Base-by-base conservation (phyloP, 225 moss, liverwort and hornwort species). In the Sphagnum contortum region DNA sequence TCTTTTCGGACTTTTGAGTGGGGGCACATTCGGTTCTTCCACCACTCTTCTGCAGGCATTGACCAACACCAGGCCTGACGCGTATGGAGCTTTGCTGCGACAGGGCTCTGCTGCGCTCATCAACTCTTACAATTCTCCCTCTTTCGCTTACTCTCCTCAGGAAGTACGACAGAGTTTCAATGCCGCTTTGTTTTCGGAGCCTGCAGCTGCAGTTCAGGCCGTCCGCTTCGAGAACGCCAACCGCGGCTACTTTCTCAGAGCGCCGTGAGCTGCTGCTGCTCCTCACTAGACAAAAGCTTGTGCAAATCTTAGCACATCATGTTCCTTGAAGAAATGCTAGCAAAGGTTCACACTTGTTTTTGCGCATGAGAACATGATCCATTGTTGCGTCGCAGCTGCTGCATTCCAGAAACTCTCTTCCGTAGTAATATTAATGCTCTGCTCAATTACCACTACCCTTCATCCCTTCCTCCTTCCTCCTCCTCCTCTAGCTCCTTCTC, bases 181-280 rank as follows among this genome's bases (percentile, higher is more conserved):
- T 12, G 67, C 64, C n/a, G 79, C 87, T 9, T 76, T 88, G 14
- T 70, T 61, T 12, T 88, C 87, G 44, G 76, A 84, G 69, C 72
- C 66, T 14, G 63, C 87, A 2, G 87, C 87, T 4, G 49, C 57
- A 3, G 79, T 55, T 2, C 77, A 69, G 71, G 87, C 84, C 13
- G 29, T 73, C 59, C 77, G 71, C 9, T 84, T 88, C 65, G 81
- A 84, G 69, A 77, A 88, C 8, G 87, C 87, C 47, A 88, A 88
- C 69, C 54, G 65, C 9, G 70, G 51, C 13, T 74, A 76, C 6
- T 0, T 29, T 29, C 29, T 29, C 29, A 29, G 29, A 29, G 29
- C 29, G 29, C 29, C 29, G 29, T 29, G 29, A 29, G 1, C 29
- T 29, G 29, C 29, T 29, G 29, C 29, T 29, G 1, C 29, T 29